Conservation (phyloP, 2,329 filamentous ascomycete species). For the Penicillium sp. region DNA sequence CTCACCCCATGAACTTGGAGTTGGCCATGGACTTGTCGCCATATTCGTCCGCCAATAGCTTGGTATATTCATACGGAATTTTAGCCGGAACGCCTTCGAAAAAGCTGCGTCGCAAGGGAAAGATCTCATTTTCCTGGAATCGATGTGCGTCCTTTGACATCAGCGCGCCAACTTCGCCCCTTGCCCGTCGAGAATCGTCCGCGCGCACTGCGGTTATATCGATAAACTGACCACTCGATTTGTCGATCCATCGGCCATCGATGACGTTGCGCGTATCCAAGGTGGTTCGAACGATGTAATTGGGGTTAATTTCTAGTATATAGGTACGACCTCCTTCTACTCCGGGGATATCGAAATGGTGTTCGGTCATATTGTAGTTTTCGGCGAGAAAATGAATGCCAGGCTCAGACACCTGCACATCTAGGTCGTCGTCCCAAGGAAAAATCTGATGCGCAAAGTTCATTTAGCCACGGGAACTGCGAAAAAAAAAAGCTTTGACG, state of each 20-base stretch:
- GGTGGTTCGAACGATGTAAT: constrained; percentile 45
- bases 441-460: constrained; percentile 39
- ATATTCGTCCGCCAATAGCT: constrained; percentile 54
- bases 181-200: constrained; percentile 37
- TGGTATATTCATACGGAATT: constrained; percentile 55
- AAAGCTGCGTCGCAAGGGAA: constrained; percentile 51
- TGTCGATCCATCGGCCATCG: constrained; percentile 61
- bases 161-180: constrained; percentile 41
- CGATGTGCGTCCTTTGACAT: constrained; percentile 57
- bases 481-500: background rate
- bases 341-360: constrained; percentile 42
- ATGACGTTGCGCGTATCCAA: constrained; percentile 53
- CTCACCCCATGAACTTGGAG: constrained; percentile 18
- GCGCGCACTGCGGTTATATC: constrained; percentile 57
- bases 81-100: constrained; percentile 54
- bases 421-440: constrained; percentile 60
- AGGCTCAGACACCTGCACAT: constrained; percentile 55
- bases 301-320: constrained; percentile 57
- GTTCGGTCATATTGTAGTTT: constrained; percentile 62
- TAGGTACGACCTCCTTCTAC: constrained; percentile 41
- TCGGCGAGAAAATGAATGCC: constrained; percentile 54
- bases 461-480: background rate
- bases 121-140: constrained; percentile 53
- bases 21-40: constrained; percentile 47
- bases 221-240: constrained; percentile 56